Evolutionary conservation across 257 asterid genomes (phyloP), one percentile per base, ranked within the genome.

Genomic region (Solanum habrochaites): DNA sequence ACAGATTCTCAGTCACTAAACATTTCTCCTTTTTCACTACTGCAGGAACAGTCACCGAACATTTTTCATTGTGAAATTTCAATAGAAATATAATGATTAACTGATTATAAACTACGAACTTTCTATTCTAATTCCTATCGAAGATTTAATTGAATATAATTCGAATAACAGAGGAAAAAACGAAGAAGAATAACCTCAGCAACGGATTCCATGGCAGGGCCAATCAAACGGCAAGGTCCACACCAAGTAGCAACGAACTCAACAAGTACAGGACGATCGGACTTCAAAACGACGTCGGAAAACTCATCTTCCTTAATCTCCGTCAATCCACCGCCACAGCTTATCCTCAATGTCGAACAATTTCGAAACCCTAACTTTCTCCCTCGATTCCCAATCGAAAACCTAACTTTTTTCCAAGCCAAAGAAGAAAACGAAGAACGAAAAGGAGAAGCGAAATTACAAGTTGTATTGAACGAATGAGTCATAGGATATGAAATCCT

Each of bases 181-280:
- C 11, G 32, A 56, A 32, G 85, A 35, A 31, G 45, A 75, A 25
- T 42, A n/a, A 94, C 98, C 97, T 94, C 91, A 83, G 98, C 96
- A 66, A 95, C 90, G 31, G 93, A 83, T 87, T 93, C 93, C 87
- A 95, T 88, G 67, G 96, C 94, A 2, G 97, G 95, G 85, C 95
- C 93, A 27, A 95, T 93, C 93, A 95, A 90, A 70, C 98, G 98
- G 91, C 98, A 95, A 67, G 98, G 98, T 37, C 98, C 98, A 89
- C 98, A 95, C 98, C 98, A 95, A 31, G 94, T 91, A 83, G 98
- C 98, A 21, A 94, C 94, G 87, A 95, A 95, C 92, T 95, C 98
- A 25, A 94, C 98, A 15, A 95, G 97, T 40, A 95, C 98, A 8
- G 98, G 98, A 83, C 89, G 93, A 40, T 92, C 92, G 1, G 98